Evolutionary conservation across 345 rosid species (phyloP).

Genomic region (Conringia planisiliqua): DNA sequence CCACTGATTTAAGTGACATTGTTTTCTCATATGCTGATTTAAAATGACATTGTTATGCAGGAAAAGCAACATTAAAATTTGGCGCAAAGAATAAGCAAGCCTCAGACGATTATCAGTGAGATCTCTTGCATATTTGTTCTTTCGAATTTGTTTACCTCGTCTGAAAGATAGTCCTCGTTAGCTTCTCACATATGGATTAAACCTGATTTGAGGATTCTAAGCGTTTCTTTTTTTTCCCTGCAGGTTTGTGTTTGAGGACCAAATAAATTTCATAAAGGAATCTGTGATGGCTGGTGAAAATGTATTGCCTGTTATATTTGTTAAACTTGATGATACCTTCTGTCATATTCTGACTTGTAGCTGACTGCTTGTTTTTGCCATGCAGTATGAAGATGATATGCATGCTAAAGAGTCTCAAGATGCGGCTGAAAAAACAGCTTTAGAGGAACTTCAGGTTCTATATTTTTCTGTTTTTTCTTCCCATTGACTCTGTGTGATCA

Average conservation of each 20-base stretch:
- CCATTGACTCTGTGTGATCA: not conserved
- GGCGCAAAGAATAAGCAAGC: slow-evolving; percentile 78
- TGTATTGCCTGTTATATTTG: slow-evolving; percentile 39
- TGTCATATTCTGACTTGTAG: slow-evolving; percentile 8
- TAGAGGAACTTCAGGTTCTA: slow-evolving; percentile 79
- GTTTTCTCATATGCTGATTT: slow-evolving; percentile 19
- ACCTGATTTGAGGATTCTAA: slow-evolving; percentile 5
- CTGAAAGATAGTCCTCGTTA: not conserved
- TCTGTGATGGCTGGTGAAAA: slow-evolving; percentile 83
- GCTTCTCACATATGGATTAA: not conserved
- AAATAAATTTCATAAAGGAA: slow-evolving; percentile 85
- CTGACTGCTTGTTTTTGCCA: slow-evolving; percentile 1
- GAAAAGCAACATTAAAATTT: slow-evolving; percentile 71
- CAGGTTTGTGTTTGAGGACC: slow-evolving; percentile 94
- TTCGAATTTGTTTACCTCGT: slow-evolving; percentile 3
- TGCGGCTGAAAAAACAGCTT: slow-evolving; percentile 56
- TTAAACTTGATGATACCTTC: slow-evolving; percentile 1
- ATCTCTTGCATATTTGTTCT: slow-evolving; percentile 7
- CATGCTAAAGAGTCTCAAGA: slow-evolving; percentile 41
- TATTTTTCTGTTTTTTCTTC: not conserved
- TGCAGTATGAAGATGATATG: slow-evolving; percentile 53
- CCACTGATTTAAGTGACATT: slow-evolving; percentile 5
- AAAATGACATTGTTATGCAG: slow-evolving; percentile 42
- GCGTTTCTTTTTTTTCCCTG: not conserved
- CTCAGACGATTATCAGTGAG: slow-evolving; percentile 81